These are phyloP conservation scores for Trypanosoma mega DNA, from an alignment of 208 protist species.

Conservation along the genomic window DNA sequence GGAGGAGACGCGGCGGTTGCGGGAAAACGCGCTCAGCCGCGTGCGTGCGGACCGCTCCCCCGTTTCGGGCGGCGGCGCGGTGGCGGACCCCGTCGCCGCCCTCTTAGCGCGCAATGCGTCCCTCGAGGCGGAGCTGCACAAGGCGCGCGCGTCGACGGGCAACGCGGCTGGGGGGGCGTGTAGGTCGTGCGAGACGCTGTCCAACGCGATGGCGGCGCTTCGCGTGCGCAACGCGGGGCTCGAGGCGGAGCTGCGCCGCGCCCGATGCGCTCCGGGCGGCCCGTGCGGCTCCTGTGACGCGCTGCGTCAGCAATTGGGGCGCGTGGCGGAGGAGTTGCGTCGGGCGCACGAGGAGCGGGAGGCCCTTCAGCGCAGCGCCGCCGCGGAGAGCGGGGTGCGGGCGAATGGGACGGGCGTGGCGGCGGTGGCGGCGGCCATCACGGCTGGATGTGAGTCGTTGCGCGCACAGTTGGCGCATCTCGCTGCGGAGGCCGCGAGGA, in stretches of 20 bases:
- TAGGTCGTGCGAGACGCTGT: too few species aligned
- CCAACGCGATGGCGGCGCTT: conserved; percentile 60
- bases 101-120: too few species aligned
- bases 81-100: too few species aligned
- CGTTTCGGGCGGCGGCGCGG: too few species aligned
- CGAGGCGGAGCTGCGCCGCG: conserved; percentile 41
- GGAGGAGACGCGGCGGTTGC: conserved; percentile 21
- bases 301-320: background rate
- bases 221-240: conserved; percentile 47
- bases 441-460: conserved; percentile 54
- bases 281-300: background rate
- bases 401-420: conserved; percentile 13
- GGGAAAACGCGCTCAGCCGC: conserved; percentile 14
- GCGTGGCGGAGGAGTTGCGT: conserved; percentile 26
- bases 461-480: conserved; percentile 35
- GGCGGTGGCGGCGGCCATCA: conserved; percentile 32
- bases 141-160: too few species aligned
- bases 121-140: too few species aligned
- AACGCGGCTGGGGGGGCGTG: too few species aligned
- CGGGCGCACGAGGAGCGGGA: conserved; percentile 40
- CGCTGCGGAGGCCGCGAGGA: conserved; percentile 21
- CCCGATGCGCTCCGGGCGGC: too few species aligned
- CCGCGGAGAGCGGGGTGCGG: background rate
- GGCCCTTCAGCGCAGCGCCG: conserved; percentile 17
- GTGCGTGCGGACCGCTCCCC: background rate